Conservation (phyloP, 116 monocot genomes). For the Zostera marina region DNA sequence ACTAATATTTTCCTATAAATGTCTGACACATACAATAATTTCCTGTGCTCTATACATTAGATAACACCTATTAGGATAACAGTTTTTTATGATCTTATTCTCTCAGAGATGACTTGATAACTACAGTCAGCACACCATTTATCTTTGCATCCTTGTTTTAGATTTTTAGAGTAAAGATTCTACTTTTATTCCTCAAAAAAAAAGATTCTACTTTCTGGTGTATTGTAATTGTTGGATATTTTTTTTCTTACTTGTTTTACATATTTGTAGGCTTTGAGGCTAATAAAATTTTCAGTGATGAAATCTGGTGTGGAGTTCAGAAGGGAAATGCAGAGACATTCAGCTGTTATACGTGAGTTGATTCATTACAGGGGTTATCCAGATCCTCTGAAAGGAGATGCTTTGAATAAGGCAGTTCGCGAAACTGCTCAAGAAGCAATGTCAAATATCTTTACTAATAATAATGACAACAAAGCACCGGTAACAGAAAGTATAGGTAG, state of each 20-base stretch:
- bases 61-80: too few relatives aligned
- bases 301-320: conserved; percentile 83
- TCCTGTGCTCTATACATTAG: too few relatives aligned
- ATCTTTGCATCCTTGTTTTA: too few relatives aligned
- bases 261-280: conserved; percentile 37
- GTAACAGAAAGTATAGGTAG: conserved; percentile 39
- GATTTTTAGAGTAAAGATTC: too few relatives aligned
- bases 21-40: too few relatives aligned
- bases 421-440: conserved; percentile 83
- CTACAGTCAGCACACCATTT: too few relatives aligned
- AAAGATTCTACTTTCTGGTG: not conserved
- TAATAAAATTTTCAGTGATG: conserved; percentile 78
- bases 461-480: conserved; percentile 48
- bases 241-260: not conserved
- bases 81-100: too few relatives aligned
- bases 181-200: too few relatives aligned
- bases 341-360: conserved; percentile 46
- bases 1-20: too few relatives aligned
- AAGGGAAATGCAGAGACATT: conserved; percentile 91
- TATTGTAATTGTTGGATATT: not conserved
- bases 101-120: too few relatives aligned
- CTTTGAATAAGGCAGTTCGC: conserved; percentile 86
- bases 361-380: conserved; percentile 82
- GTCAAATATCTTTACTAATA: conserved; percentile 49
- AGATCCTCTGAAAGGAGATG: conserved; percentile 85